phyloP scores from a whole-genome alignment of 2,329 filamentous ascomycete genomes.

The Helotiales sp. region DNA sequence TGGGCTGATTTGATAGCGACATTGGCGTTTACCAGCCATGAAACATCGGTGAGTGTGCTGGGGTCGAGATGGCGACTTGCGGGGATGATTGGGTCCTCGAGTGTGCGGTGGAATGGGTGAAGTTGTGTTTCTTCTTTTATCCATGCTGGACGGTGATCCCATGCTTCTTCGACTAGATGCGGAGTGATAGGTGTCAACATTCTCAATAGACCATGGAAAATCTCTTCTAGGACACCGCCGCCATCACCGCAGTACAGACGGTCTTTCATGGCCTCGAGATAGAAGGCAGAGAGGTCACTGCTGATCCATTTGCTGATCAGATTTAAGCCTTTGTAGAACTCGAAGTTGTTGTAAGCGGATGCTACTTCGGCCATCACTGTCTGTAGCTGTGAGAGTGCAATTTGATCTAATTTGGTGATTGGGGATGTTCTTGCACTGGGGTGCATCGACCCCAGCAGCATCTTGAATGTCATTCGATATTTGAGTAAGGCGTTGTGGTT shows the following conservation, averaged over 20 bases:
- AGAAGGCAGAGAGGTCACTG: conserved; percentile 87
- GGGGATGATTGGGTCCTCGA: conserved; percentile 29
- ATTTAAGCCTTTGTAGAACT: conserved; percentile 80
- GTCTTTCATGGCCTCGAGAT: conserved; percentile 92
- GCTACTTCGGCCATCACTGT: conserved; percentile 69
- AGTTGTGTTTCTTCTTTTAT: conserved; percentile 54
- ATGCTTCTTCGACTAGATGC: conserved; percentile 84
- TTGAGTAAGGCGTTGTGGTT: conserved; percentile 81
- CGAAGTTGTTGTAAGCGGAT: conserved; percentile 69
- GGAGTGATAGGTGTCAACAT: conserved; percentile 85
- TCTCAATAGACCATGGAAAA: conserved; percentile 74
- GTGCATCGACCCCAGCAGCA: conserved; percentile 79
- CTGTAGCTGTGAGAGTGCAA: conserved; percentile 77
- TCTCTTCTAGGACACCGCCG: conserved; percentile 65
- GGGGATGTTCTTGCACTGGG: conserved; percentile 49
- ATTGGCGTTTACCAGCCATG: conserved; percentile 47
- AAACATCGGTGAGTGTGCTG: conserved; percentile 29
- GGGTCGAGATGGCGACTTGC: conserved; percentile 1
- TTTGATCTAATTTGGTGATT: conserved; percentile 68
- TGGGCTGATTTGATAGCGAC: conserved; percentile 74
- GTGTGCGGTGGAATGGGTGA: conserved; percentile 50
- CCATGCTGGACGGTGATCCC: conserved; percentile 73
- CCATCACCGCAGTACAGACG: conserved; percentile 83
- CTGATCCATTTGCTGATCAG: conserved; percentile 81
- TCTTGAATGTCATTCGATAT: conserved; percentile 87